Evolutionary conservation across 1,139 yeast species (phyloP).

Genomic region (Yamadazyma dushanensis): DNA sequence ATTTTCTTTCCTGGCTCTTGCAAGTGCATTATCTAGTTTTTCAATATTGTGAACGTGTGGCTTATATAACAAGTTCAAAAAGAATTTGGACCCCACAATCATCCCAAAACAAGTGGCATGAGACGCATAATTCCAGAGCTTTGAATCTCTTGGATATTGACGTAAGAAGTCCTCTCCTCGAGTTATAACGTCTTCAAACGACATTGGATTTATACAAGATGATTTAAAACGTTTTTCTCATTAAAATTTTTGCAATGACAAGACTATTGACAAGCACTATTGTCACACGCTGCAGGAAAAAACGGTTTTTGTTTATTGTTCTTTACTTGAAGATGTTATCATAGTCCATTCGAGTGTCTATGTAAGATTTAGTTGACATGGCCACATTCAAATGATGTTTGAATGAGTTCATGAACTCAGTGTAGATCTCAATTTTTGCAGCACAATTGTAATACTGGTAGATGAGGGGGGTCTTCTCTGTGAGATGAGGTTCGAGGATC

Average conservation of each 20-base stretch:
- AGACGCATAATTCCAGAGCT: slow-evolving; percentile 67
- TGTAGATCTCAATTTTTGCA: slow-evolving; percentile 4
- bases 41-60: slow-evolving; percentile 64
- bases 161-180: slow-evolving; percentile 74
- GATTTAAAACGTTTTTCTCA: slow-evolving; percentile 4
- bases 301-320: not conserved
- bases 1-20: slow-evolving; percentile 61
- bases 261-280: not conserved
- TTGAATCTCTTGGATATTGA: slow-evolving; percentile 58
- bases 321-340: slow-evolving; percentile 2
- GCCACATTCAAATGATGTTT: slow-evolving; percentile 1
- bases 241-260: not conserved
- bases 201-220: slow-evolving; percentile 43
- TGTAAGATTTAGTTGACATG: slow-evolving; percentile 1
- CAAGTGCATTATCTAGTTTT: slow-evolving; percentile 61
- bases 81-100: slow-evolving; percentile 63
- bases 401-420: slow-evolving; percentile 1
- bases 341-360: slow-evolving; percentile 7
- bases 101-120: slow-evolving; percentile 69
- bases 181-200: slow-evolving; percentile 66
- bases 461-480: slow-evolving; percentile 7
- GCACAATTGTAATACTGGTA: slow-evolving; percentile 10
- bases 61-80: slow-evolving; percentile 60
- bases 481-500: slow-evolving; percentile 4
- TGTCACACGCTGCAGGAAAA: not conserved